Evolutionary conservation across 768 basidiomycete genomes (phyloP), one percentile per base, ranked within the genome.

Genomic region (Mycena venus): DNA sequence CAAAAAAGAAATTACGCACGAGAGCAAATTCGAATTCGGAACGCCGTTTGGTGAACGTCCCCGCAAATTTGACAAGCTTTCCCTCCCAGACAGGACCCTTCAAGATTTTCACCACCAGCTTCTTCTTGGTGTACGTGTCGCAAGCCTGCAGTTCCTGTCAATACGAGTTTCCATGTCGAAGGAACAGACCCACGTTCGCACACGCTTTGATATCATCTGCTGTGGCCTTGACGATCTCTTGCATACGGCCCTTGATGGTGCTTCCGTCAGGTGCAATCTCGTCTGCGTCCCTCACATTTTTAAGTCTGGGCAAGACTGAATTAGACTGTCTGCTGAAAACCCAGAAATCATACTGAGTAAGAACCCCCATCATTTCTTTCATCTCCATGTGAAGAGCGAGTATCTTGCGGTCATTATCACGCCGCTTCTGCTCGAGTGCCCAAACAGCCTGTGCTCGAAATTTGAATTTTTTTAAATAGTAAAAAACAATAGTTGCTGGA

Each of bases 391-490:
- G 81, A 15, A 87, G 76, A 0, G 80, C 65, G 10, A 82, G 58
- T 31, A 72, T 67, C 65, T 82, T 83, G 74, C 81, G 83, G 66
- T 87, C 85, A 36, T 87, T 86, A n/a, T 84, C 85, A 4, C 83
- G 79, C 14, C 85, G 78, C 40, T 84, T 86, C 55, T 80, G 72
- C 55, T 85, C 86, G 31, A 87, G 82, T 31, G 83, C 83, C 72
- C 83, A 82, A 11, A 83, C 83, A 4, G 85, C 82, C 68, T 72
- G 36, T n/a, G 40, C 31, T 10, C 32, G 31, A 34, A 32, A 51
- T 19, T 14, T 53, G 49, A 27, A 47, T 23, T 81, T 78, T 9
- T 55, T 1, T 11, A 75, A 85, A 83, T 9, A 61, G 4, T 11
- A 75, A 85, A 83, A 38, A 25, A 61, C n/a, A n/a, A n/a, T n/a